These are phyloP conservation scores for Kodamaea ohmeri DNA, from an alignment of 1,139 yeast species.

Conservation along the genomic window DNA sequence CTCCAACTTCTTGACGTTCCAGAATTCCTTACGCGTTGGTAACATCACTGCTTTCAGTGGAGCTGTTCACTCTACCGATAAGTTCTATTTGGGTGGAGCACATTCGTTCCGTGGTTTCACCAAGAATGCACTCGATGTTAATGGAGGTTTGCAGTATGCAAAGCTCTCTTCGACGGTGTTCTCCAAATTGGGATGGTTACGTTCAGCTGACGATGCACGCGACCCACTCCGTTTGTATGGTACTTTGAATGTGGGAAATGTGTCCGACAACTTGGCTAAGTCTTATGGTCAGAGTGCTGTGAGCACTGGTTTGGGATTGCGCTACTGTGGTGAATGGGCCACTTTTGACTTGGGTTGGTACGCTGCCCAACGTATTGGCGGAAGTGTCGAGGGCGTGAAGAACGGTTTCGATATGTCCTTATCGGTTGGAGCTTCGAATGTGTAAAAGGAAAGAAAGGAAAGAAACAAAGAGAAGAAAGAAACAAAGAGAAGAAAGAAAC, in stretches of 20 bases:
- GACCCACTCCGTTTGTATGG: slow-evolving; percentile 45
- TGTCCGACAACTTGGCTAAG: slow-evolving; percentile 28
- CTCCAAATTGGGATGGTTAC: slow-evolving; percentile 36
- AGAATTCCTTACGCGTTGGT: slow-evolving; percentile 37
- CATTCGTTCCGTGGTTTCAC: slow-evolving; percentile 39
- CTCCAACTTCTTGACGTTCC: slow-evolving; percentile 37
- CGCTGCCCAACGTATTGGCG: slow-evolving; percentile 29
- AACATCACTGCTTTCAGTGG: slow-evolving; percentile 22
- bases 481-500: neutral
- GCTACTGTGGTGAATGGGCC: slow-evolving; percentile 45
- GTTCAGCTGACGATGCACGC: slow-evolving; percentile 15
- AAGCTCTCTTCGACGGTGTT: slow-evolving; percentile 34
- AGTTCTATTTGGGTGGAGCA: slow-evolving; percentile 49
- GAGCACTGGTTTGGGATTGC: slow-evolving; percentile 43
- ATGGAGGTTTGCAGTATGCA: slow-evolving; percentile 44
- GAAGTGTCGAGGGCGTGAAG: slow-evolving; percentile 30
- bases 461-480: neutral
- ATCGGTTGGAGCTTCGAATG: slow-evolving; percentile 40
- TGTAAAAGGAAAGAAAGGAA: neutral
- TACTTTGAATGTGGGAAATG: slow-evolving; percentile 34
- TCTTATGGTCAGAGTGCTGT: slow-evolving; percentile 27
- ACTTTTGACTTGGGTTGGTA: slow-evolving; percentile 48
- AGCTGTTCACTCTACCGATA: slow-evolving; percentile 44
- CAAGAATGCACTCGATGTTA: slow-evolving; percentile 34
- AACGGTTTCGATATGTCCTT: slow-evolving; percentile 50